Evolutionary conservation across 352 stramenopile species (phyloP), one percentile per base, ranked within the genome.

Genomic region (Phytophthora pseudosyringae): DNA sequence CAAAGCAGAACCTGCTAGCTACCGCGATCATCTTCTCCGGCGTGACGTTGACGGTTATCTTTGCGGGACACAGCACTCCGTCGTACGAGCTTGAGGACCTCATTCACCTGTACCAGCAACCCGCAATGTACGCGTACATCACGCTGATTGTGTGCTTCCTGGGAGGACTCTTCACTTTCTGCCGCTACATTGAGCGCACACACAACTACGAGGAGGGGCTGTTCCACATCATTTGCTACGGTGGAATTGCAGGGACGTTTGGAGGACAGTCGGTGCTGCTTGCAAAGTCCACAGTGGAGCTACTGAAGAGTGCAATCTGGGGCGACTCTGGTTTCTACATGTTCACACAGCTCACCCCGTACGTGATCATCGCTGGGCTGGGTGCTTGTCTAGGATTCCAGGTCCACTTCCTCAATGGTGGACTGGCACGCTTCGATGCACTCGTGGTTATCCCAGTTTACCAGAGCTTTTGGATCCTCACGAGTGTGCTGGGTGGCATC

Each of bases 381-480:
- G 73, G 69, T 1, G 59, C 81, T 18, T 96, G 83, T 58, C 68
- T 97, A 1, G 73, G 88, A 8, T 90, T 75, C 40, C 91, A 98
- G 40, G 76, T 97, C 25, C 81, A 91, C 58, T 96, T 97, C 59
- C 75, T 98, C 50, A 98, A 98, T 58, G 81, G 85, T 44, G 91
- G 89, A 13, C 76, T 98, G 26, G 83, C 83, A 29, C 88, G 89
- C 46, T 98, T 97, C 57, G 89, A 97, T 57, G 86, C 89, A 16
- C 84, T 98, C 8, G 73, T 95, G 21, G 84, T 98, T 7, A 86
- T 97, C 33, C 91, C 91, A 18, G 86, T 98, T 38, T 97, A 97
- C 62, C 89, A 97, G 59, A 94, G 80, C 64, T 97, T 97, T 53
- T 97, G 88, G 80, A 97, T 96, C 56, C 70, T 97, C 36, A 96